A percentile compares a stretch with the other conserved stretches of the same genome.
These are phyloP conservation scores for Hydnum rufescens DNA, from an alignment of 768 basidiomycete species.

Conservation along the genomic window DNA sequence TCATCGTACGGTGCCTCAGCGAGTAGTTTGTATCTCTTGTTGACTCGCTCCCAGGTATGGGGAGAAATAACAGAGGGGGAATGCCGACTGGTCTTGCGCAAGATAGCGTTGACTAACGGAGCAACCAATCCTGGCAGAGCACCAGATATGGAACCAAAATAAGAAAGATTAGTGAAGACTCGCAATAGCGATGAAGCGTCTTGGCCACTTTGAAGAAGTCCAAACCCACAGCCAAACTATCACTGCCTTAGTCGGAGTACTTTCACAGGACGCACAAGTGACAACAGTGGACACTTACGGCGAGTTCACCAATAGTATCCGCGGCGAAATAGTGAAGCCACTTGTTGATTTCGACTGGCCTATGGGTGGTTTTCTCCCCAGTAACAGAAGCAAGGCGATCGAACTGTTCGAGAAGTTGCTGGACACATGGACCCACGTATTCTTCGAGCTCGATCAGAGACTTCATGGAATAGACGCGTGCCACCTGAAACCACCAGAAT, in stretches of 20 bases:
- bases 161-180: not conserved
- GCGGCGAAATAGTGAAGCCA: not conserved
- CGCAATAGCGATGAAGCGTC: not conserved
- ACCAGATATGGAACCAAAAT: not conserved
- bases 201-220: not conserved
- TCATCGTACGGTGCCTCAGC: not conserved
- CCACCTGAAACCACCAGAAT: not conserved
- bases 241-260: no score
- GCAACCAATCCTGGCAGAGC: not conserved
- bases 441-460: not conserved
- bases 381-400: not conserved
- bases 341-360: not conserved
- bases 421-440: not conserved
- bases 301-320: conserved; percentile 1
- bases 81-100: not conserved
- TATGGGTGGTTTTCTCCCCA: not conserved
- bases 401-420: not conserved
- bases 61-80: not conserved
- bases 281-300: not conserved
- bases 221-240: not conserved
- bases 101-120: not conserved
- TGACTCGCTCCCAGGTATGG: not conserved
- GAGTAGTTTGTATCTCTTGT: not conserved
- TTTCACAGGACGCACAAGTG: not conserved
- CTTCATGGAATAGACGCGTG: not conserved